Evolutionary conservation across 805 yeast genomes (phyloP).

Genomic region (Cyberlindnera mycetangii): DNA sequence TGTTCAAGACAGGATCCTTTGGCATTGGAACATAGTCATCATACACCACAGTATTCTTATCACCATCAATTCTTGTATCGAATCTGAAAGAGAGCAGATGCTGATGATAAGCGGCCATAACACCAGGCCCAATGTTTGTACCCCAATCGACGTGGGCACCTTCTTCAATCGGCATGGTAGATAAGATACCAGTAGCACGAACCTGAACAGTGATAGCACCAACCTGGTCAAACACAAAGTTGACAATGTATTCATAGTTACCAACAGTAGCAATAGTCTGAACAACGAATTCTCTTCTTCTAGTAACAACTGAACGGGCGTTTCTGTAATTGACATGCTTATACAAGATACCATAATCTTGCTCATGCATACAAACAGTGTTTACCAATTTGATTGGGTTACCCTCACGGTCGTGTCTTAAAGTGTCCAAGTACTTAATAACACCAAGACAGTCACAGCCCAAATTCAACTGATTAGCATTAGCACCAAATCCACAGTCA

Average conservation of each 20-base stretch:
- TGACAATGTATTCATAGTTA: conserved; percentile 76
- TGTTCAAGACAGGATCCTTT: conserved; percentile 50
- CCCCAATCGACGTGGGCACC: conserved; percentile 64
- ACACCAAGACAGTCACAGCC: conserved; percentile 86
- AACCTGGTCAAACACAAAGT: conserved; percentile 70
- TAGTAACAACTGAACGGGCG: conserved; percentile 56
- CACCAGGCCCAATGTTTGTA: conserved; percentile 75
- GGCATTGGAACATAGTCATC: conserved; percentile 69
- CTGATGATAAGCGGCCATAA: conserved; percentile 82
- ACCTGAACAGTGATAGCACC: conserved; percentile 77
- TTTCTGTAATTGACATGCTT: conserved; percentile 82
- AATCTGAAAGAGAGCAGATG: conserved; percentile 76
- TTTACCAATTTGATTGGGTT: conserved; percentile 60
- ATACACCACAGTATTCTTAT: conserved; percentile 66
- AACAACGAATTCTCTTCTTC: conserved; percentile 75
- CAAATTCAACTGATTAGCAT: conserved; percentile 62
- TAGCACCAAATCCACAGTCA: conserved; percentile 78
- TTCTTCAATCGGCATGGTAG: conserved; percentile 79
- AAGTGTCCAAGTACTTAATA: conserved; percentile 68
- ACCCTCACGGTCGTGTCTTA: conserved; percentile 55
- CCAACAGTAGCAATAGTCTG: conserved; percentile 85
- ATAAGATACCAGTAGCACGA: conserved; percentile 83
- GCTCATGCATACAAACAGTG: conserved; percentile 79
- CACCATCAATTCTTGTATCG: conserved; percentile 82
- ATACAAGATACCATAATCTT: conserved; percentile 71